Percentiles rank a stretch among this genome's conserved stretches.
phyloP scores from a whole-genome alignment of 164 flowering plant species.

The Vitis vinifera region DNA sequence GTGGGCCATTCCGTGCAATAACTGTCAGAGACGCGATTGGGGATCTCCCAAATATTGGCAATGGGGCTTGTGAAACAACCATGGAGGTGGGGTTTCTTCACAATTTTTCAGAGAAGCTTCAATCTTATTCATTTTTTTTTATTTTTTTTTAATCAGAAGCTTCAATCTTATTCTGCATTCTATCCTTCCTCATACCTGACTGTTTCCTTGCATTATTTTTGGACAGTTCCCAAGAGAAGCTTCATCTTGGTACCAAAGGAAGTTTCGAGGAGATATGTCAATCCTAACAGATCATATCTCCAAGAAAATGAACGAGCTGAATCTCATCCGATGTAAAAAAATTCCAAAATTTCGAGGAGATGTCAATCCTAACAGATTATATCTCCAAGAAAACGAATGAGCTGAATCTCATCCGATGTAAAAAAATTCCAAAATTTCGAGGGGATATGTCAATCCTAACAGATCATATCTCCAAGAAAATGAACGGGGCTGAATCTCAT shows the following conservation, averaged over 20 bases:
- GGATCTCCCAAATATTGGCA: conserved; percentile 81
- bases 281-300: conserved; percentile 76
- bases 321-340: conserved; percentile 69
- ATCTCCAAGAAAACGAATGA: too few relatives aligned
- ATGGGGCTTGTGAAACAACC: conserved; percentile 62
- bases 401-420: too few relatives aligned
- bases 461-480: conserved; percentile 90
- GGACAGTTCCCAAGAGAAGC: conserved; percentile 72
- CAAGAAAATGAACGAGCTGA: conserved; percentile 91
- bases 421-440: conserved; percentile 40
- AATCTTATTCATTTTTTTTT: too few relatives aligned
- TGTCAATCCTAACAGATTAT: too few relatives aligned
- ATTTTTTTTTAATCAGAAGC: too few relatives aligned
- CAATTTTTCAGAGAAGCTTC: too few relatives aligned
- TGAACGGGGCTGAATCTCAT: conserved; percentile 83
- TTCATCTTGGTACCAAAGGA: conserved; percentile 88
- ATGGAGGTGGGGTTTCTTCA: conserved; percentile 34
- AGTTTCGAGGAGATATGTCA: conserved; percentile 54
- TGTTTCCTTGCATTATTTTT: conserved; percentile 1
- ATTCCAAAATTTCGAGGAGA: conserved; percentile 37
- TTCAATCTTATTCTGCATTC: too few relatives aligned
- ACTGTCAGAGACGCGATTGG: conserved; percentile 93
- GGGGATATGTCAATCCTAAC: conserved; percentile 42
- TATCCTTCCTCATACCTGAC: background rate
- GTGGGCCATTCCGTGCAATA: conserved; percentile 90